phyloP scores from a whole-genome alignment of 345 rosid genomes.

The Camelina neglecta region DNA sequence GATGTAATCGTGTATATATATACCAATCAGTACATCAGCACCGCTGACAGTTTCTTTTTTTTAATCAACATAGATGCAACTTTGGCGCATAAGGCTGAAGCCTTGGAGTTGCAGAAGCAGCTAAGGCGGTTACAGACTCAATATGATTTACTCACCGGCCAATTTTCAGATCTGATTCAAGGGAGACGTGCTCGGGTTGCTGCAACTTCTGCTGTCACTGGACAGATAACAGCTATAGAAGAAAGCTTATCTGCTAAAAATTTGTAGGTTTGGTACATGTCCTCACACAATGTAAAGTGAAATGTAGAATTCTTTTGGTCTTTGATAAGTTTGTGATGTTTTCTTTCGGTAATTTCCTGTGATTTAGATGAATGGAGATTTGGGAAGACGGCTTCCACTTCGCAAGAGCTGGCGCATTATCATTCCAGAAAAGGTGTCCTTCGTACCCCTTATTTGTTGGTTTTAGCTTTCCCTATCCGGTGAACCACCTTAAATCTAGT shows the following conservation, averaged over 20 bases:
- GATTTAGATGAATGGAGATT: slow-evolving; percentile 87
- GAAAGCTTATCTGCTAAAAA: slow-evolving; percentile 84
- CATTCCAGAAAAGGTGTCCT: slow-evolving; percentile 89
- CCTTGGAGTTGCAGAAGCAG: slow-evolving; percentile 85
- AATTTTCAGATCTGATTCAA: slow-evolving; percentile 82
- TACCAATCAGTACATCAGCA: background rate
- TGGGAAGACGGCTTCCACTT: slow-evolving; percentile 83
- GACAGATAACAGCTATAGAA: slow-evolving; percentile 74
- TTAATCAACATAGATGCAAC: slow-evolving; percentile 66
- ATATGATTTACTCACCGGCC: slow-evolving; percentile 76
- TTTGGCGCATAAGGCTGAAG: slow-evolving; percentile 73
- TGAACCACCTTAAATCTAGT: background rate
- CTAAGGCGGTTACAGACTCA: slow-evolving; percentile 83
- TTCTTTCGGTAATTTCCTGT: slow-evolving; percentile 29
- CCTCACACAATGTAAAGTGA: background rate
- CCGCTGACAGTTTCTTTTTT: slow-evolving; percentile 36
- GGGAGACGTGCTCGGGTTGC: slow-evolving; percentile 57
- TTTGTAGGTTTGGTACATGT: slow-evolving; percentile 57
- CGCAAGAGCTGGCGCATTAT: slow-evolving; percentile 84
- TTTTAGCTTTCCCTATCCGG: slow-evolving; percentile 7
- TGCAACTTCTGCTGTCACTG: slow-evolving; percentile 82
- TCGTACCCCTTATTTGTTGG: slow-evolving; percentile 11
- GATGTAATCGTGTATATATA: background rate
- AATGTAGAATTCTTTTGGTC: slow-evolving; percentile 8
- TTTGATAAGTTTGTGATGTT: slow-evolving; percentile 25